Evolutionary conservation across 208 protist species (phyloP).

Genomic region (Novymonas esmeraldas): DNA sequence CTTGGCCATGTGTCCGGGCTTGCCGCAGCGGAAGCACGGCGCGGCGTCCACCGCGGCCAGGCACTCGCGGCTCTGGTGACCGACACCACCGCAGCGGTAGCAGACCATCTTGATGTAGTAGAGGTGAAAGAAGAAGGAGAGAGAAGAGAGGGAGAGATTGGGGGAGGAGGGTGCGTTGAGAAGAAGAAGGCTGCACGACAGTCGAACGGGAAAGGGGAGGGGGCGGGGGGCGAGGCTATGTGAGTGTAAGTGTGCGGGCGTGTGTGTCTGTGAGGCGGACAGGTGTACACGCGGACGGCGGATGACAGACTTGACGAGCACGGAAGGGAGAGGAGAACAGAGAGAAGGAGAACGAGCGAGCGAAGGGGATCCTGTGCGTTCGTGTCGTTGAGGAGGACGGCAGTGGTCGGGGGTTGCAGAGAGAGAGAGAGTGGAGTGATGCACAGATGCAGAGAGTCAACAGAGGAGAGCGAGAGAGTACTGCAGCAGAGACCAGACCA

Average conservation of each 20-base stretch:
- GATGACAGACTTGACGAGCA: background rate
- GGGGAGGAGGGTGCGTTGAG: too few relatives aligned
- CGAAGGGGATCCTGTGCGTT: slow-evolving; percentile 1
- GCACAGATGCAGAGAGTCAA: slow-evolving; percentile 2
- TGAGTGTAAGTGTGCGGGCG: too few relatives aligned
- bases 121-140: too few relatives aligned
- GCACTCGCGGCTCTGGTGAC: slow-evolving; percentile 85
- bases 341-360: slow-evolving; percentile 5
- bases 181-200: background rate
- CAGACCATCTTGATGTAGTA: slow-evolving; percentile 89
- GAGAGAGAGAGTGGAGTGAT: slow-evolving; percentile 6
- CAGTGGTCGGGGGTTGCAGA: background rate
- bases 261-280: too few relatives aligned
- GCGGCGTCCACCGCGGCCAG: slow-evolving; percentile 39
- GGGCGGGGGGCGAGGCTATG: too few relatives aligned
- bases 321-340: background rate
- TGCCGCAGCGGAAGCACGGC: slow-evolving; percentile 83
- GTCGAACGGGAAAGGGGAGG: background rate
- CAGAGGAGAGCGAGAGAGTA: slow-evolving; percentile 1
- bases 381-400: background rate
- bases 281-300: too few relatives aligned
- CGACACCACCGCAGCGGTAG: slow-evolving; percentile 82
- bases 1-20: slow-evolving; percentile 79
- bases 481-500: too few relatives aligned
- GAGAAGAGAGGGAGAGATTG: background rate